Evolutionary conservation across 305 asterid species (phyloP), one percentile per base, ranked within the genome.

Genomic region (Petunia hybrid): DNA sequence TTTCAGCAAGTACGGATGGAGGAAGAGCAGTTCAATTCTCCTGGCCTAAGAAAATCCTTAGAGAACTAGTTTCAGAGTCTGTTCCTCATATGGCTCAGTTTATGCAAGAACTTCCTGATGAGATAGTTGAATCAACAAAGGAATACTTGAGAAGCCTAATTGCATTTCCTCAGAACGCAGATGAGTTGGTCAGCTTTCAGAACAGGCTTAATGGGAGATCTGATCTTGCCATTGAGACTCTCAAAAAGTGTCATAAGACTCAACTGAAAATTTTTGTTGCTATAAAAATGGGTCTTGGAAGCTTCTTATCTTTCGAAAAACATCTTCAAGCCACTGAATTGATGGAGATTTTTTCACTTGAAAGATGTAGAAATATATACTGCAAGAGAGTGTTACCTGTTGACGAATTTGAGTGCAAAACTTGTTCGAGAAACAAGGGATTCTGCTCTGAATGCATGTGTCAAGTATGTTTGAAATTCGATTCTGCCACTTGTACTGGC

Each of bases 401-500:
- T 53, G 98, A 90, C 2, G 92, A 93, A 84, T 95, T 98, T 59
- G 91, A 92, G 80, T 95, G 97, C 90, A 90, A 91, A 89, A 88
- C 92, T 83, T 95, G 99, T 86, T 92, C 91, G 1, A 87, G 89
- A 0, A 92, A 89, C 46, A 91, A 89, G 74, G 99, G 99, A 35
- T 95, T 93, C 81, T 95, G 98, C 88, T 89, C 93, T 14, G 96
- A 85, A 82, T 95, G 99, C 88, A 95, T 95, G 99, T 95, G 97
- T 74, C 94, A 93, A 3, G 93, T 95, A 4, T 95, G 99, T 85
- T 84, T 90, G 56, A 92, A 94, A 88, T 94, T 94, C 5, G 99
- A 95, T 78, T 87, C 93, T 68, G 98, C 96, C 12, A 86, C 41
- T 78, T 88, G 91, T 82, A 95, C 98, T 51, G 94, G 94, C 85